Percentiles rank a stretch among this genome's conserved stretches.
phyloP scores from a whole-genome alignment of 352 stramenopile species.

The Elongisporangium senticosum region DNA sequence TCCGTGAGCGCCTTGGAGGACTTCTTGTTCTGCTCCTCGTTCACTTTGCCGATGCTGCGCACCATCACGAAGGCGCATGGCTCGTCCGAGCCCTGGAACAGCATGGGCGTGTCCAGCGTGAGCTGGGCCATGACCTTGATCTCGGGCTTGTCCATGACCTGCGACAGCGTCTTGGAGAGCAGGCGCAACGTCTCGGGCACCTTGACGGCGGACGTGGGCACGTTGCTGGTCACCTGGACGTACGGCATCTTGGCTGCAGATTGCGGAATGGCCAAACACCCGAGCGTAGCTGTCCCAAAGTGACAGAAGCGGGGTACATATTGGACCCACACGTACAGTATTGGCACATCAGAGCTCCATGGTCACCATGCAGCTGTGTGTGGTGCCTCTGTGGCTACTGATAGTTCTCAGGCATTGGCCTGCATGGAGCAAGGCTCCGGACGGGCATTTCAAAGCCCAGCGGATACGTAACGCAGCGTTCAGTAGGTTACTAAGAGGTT shows the following conservation, averaged over 20 bases:
- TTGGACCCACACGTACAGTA: too few relatives aligned
- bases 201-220: slow-evolving; percentile 23
- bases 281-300: neutral
- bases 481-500: too few relatives aligned
- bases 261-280: neutral
- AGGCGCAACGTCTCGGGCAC: slow-evolving; percentile 21
- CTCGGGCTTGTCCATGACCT: slow-evolving; percentile 45
- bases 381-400: too few relatives aligned
- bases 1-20: slow-evolving; percentile 22
- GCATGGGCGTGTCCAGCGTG: slow-evolving; percentile 41
- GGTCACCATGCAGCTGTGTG: too few relatives aligned
- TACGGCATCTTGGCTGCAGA: slow-evolving; percentile 31
- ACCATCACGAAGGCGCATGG: slow-evolving; percentile 33
- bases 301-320: neutral
- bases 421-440: too few relatives aligned
- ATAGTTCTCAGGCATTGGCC: too few relatives aligned
- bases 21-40: slow-evolving; percentile 23
- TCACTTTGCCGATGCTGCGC: slow-evolving; percentile 30
- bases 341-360: too few relatives aligned
- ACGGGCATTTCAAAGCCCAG: too few relatives aligned
- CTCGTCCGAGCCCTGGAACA: slow-evolving; percentile 41
- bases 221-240: slow-evolving; percentile 48
- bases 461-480: too few relatives aligned
- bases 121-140: slow-evolving; percentile 53
- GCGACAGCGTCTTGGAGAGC: slow-evolving; percentile 34